Evolutionary conservation across 2,329 filamentous ascomycete genomes (phyloP).

Genomic region (Raffaelea albimanens): DNA sequence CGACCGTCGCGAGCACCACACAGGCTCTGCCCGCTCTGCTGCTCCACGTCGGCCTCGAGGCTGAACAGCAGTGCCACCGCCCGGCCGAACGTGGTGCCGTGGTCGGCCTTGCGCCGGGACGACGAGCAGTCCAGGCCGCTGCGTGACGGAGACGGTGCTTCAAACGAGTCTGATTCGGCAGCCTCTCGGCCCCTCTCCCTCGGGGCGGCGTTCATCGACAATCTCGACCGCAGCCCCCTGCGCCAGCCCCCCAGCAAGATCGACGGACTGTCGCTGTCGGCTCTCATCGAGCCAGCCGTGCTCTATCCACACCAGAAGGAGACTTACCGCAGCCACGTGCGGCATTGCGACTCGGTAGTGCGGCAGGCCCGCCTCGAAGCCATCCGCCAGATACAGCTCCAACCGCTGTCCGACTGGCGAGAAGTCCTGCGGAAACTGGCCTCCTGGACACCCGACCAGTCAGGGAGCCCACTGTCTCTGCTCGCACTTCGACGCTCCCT

Average conservation of each 20-base stretch:
- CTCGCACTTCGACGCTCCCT: not conserved
- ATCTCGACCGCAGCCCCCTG: conserved; percentile 15
- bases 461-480: not conserved
- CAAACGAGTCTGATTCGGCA: not conserved
- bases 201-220: conserved; percentile 14
- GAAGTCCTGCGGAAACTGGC: conserved; percentile 28
- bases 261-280: conserved; percentile 12
- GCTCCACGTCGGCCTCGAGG: too few relatives aligned
- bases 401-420: conserved; percentile 28
- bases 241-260: conserved; percentile 6
- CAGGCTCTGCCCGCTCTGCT: too few relatives aligned
- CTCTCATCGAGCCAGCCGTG: conserved; percentile 18
- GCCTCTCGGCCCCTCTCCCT: too few relatives aligned
- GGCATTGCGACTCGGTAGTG: conserved; percentile 17
- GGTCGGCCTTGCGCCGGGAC: too few relatives aligned
- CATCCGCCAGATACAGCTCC: conserved; percentile 20
- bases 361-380: conserved; percentile 27
- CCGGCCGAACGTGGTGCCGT: too few relatives aligned
- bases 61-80: too few relatives aligned
- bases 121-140: too few relatives aligned
- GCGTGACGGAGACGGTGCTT: not conserved
- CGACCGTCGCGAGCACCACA: too few relatives aligned
- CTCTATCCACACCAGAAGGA: conserved; percentile 15
- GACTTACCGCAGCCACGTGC: conserved; percentile 12
- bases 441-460: conserved; percentile 20